These are phyloP conservation scores for Emergomyces africanus DNA, from an alignment of 2,329 filamentous ascomycete species.

Conservation along the genomic window DNA sequence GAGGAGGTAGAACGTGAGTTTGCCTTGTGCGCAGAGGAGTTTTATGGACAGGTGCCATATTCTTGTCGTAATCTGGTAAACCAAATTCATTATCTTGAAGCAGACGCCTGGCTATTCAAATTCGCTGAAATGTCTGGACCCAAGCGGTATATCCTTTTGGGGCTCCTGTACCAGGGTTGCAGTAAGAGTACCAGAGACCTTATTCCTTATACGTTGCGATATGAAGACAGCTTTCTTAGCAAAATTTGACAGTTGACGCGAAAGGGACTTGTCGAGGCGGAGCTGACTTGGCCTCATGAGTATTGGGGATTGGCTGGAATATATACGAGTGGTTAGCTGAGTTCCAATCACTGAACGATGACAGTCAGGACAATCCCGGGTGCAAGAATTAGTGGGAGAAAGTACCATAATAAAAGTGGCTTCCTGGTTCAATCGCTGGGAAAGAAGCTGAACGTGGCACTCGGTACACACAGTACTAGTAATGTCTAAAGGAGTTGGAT, in stretches of 20 bases:
- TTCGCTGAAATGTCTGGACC: neutral
- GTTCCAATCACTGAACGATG: slow-evolving; percentile 1
- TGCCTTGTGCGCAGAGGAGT: slow-evolving; percentile 3
- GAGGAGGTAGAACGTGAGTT: slow-evolving; percentile 13
- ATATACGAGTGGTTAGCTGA: neutral
- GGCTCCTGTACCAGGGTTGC: too few species aligned
- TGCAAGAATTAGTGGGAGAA: neutral
- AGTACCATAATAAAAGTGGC: neutral
- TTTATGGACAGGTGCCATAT: slow-evolving; percentile 10
- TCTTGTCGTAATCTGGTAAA: neutral
- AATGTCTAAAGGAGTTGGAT: neutral
- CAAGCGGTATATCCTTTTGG: neutral
- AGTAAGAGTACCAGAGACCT: neutral
- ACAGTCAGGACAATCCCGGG: neutral
- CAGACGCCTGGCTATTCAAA: neutral
- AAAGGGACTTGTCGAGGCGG: slow-evolving; percentile 5
- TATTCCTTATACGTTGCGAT: neutral
- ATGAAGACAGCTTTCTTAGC: neutral
- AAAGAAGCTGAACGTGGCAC: neutral
- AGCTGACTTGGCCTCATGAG: neutral
- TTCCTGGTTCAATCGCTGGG: too few species aligned
- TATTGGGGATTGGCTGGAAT: neutral
- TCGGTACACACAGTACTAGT: neutral
- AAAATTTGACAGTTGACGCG: slow-evolving; percentile 3
- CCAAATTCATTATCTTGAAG: neutral